Conservation (phyloP, 306 rosid genomes). For the Adenanthera pavonina region DNA sequence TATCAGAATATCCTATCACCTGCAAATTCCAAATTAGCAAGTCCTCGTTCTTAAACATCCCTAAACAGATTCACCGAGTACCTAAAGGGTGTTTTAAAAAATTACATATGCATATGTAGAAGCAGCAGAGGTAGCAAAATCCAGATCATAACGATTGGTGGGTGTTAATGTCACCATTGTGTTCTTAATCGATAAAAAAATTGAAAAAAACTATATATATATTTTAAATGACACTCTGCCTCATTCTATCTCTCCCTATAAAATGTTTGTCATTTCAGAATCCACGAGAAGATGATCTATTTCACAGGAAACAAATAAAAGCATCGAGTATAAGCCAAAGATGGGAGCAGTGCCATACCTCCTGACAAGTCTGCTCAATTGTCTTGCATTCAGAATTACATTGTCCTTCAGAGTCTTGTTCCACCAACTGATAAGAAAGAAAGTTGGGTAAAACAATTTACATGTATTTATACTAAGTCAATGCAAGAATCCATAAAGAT, state of each 20-base stretch:
- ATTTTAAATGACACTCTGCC: neutral
- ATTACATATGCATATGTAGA: neutral
- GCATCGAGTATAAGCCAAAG: neutral
- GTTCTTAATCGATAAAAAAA: neutral
- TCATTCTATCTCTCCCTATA: constrained; percentile 7
- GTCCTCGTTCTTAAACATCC: constrained; percentile 15
- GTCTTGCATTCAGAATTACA: constrained; percentile 98
- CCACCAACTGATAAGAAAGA: constrained; percentile 66
- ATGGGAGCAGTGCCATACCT: neutral
- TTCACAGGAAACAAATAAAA: constrained; percentile 28
- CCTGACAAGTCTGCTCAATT: neutral
- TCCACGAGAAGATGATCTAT: neutral
- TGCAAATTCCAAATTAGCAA: constrained; percentile 44
- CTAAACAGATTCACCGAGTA: neutral
- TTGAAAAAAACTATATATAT: no score
- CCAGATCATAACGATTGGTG: constrained; percentile 1
- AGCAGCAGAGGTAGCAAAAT: neutral
- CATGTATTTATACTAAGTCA: no score
- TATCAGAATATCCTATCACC: constrained; percentile 91
- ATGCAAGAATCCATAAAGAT: no score
- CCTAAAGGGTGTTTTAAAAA: constrained; percentile 1
- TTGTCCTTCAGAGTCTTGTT: constrained; percentile 93
- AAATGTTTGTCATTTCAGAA: constrained; percentile 16
- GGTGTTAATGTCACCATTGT: neutral
- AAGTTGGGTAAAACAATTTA: no score